Conservation (phyloP, 352 stramenopile genomes). For the Pythium scleroteichum region DNA sequence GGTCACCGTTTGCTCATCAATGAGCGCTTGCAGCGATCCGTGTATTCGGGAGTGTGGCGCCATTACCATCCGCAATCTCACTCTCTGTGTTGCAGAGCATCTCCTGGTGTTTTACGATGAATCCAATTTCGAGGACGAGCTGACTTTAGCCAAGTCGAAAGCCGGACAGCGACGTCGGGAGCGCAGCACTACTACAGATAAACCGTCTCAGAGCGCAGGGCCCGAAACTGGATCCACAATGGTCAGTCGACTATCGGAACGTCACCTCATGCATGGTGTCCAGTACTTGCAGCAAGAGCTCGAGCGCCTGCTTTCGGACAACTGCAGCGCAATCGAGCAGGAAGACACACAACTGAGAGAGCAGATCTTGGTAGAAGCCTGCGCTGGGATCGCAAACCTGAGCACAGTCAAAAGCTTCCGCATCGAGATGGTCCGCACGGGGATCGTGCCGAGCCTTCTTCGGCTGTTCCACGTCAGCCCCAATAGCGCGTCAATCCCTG, state of each 20-base stretch:
- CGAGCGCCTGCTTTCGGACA: slow-evolving; percentile 25
- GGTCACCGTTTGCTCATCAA: slow-evolving; percentile 51
- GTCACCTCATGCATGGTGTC: slow-evolving; percentile 59
- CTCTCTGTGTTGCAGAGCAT: slow-evolving; percentile 63
- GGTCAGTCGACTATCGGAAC: slow-evolving; percentile 41
- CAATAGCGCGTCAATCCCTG: background rate
- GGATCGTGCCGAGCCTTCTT: slow-evolving; percentile 55
- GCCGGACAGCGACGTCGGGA: background rate
- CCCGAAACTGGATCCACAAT: background rate
- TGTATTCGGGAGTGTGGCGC: slow-evolving; percentile 56
- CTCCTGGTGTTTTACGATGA: slow-evolving; percentile 56
- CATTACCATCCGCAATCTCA: slow-evolving; percentile 67
- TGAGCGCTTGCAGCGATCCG: slow-evolving; percentile 14
- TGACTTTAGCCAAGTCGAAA: background rate
- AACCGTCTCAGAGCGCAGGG: background rate
- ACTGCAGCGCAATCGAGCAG: background rate
- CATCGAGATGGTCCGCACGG: slow-evolving; percentile 50
- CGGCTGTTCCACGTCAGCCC: slow-evolving; percentile 32
- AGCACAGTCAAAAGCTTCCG: slow-evolving; percentile 66
- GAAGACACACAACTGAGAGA: slow-evolving; percentile 12
- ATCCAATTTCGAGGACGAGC: slow-evolving; percentile 3
- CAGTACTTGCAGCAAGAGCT: slow-evolving; percentile 65
- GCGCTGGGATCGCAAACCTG: slow-evolving; percentile 65
- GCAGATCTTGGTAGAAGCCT: slow-evolving; percentile 58
- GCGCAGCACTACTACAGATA: no score